phyloP scores from a whole-genome alignment of 306 rosid genomes.

The Myrica gale region DNA sequence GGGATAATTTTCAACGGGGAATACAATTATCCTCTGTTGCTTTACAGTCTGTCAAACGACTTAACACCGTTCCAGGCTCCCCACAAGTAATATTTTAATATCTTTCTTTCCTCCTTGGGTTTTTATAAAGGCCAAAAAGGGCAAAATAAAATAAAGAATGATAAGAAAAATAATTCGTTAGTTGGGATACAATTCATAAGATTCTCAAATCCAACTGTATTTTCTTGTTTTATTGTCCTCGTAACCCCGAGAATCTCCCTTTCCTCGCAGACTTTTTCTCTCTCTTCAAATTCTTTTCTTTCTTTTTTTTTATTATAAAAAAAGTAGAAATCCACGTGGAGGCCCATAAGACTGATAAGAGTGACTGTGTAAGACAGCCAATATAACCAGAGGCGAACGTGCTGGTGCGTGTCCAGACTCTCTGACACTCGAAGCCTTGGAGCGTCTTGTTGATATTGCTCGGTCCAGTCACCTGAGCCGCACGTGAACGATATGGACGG shows the following conservation, averaged over 20 bases:
- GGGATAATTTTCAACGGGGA: too few relatives aligned
- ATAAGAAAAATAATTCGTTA: constrained; percentile 3
- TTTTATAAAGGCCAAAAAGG: too few relatives aligned
- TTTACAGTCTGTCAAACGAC: too few relatives aligned
- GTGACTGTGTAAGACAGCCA: background rate
- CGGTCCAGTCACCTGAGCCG: background rate
- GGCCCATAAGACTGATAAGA: background rate
- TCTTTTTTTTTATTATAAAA: background rate
- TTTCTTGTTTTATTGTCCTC: constrained; percentile 18
- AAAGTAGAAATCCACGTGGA: background rate
- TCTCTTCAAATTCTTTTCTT: constrained; percentile 18
- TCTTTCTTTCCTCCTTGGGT: too few relatives aligned
- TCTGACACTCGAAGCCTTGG: background rate
- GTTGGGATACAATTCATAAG: constrained; percentile 47
- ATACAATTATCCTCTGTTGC: too few relatives aligned
- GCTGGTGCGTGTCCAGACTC: background rate
- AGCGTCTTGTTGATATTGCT: too few relatives aligned
- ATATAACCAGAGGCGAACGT: background rate
- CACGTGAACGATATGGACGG: constrained; percentile 52
- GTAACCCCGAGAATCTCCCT: constrained; percentile 23
- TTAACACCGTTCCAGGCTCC: too few relatives aligned
- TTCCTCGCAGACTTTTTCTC: background rate
- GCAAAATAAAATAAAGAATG: too few relatives aligned
- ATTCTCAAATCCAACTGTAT: constrained; percentile 66
- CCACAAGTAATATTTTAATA: too few relatives aligned